Percentiles rank a stretch among this genome's conserved stretches.
Evolutionary conservation across 768 basidiomycete species (phyloP).

Genomic region (Suillus spraguei): DNA sequence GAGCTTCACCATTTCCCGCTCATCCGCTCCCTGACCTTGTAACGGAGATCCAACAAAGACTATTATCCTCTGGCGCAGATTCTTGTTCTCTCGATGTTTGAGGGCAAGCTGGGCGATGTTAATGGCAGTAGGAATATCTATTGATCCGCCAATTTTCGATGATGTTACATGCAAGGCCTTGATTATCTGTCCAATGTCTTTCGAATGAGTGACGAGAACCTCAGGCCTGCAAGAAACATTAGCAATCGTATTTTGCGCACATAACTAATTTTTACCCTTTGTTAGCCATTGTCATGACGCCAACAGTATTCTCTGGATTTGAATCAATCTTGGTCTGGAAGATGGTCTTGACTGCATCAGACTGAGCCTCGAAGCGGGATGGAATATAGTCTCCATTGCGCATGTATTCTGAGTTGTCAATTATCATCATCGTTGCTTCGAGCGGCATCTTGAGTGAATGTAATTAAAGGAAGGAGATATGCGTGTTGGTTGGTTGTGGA

Average conservation of each 20-base stretch:
- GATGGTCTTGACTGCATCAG: constrained; percentile 87
- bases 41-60: constrained; percentile 92
- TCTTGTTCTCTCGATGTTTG: constrained; percentile 99
- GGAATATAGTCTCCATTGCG: constrained; percentile 92
- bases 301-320: constrained; percentile 97
- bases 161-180: constrained; percentile 71
- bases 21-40: constrained; percentile 67
- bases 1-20: constrained; percentile 80
- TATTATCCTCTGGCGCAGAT: constrained; percentile 92
- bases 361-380: constrained; percentile 86
- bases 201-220: constrained; percentile 94
- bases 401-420: constrained; percentile 99
- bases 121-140: constrained; percentile 89
- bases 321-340: constrained; percentile 93
- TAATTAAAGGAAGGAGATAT: constrained; percentile 32
- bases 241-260: constrained; percentile 6
- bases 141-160: constrained; percentile 75
- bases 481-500: constrained; percentile 2
- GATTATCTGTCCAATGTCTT: constrained; percentile 92
- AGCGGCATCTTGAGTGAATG: constrained; percentile 72
- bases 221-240: constrained; percentile 63
- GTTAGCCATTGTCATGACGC: constrained; percentile 97
- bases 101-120: constrained; percentile 94
- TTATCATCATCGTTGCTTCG: constrained; percentile 96
- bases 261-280: constrained; percentile 65